phyloP scores from a whole-genome alignment of 202 grass and related monocot genomes.

The Saccharum hybrid region DNA sequence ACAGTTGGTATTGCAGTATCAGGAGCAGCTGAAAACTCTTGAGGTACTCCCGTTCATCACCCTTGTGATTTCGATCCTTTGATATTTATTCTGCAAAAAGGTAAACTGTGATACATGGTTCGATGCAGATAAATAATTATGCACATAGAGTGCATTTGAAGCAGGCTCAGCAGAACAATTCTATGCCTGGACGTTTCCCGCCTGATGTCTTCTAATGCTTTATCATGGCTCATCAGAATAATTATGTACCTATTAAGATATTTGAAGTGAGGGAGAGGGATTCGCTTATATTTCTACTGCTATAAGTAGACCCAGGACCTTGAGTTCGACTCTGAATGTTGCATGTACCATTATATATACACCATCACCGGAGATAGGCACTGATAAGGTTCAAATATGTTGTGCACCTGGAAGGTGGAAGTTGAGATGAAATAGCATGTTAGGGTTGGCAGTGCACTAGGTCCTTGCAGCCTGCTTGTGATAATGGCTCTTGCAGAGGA shows the following conservation, averaged over 20 bases:
- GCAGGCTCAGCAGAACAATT: conserved; percentile 79
- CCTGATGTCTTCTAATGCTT: conserved; percentile 72
- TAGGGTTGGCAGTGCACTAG: background rate
- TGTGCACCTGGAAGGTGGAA: background rate
- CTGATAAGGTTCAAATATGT: background rate
- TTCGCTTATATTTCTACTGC: conserved; percentile 4
- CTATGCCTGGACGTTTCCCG: conserved; percentile 63
- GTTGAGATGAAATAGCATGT: background rate
- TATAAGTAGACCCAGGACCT: background rate
- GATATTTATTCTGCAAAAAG: background rate
- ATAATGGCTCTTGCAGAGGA: background rate
- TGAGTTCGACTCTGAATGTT: background rate
- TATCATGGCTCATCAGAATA: background rate
- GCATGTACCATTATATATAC: background rate
- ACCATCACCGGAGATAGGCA: background rate
- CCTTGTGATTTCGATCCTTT: background rate
- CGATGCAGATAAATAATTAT: conserved; percentile 78
- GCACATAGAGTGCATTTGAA: conserved; percentile 76
- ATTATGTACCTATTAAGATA: background rate
- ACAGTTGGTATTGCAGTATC: conserved; percentile 75
- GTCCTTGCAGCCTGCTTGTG: background rate
- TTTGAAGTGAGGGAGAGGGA: background rate
- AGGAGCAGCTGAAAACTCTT: conserved; percentile 83
- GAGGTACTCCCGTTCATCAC: conserved; percentile 56
- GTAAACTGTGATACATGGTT: background rate